Evolutionary conservation across 768 basidiomycete species (phyloP).

Genomic region (Austroboletus eburneus): DNA sequence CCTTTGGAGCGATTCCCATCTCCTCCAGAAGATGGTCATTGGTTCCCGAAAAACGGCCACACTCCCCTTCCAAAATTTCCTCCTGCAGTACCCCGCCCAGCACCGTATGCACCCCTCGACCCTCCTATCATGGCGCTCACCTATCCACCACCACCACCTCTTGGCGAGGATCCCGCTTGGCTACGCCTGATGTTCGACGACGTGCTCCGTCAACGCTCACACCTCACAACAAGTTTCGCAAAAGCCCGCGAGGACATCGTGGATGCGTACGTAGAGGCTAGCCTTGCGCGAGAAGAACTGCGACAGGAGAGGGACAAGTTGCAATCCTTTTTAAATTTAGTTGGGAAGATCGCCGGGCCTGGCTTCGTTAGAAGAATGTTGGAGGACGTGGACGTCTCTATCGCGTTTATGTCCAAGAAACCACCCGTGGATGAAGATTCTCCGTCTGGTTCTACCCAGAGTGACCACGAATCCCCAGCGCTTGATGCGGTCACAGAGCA

Average conservation of each 20-base stretch:
- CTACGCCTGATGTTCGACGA: constrained; percentile 24
- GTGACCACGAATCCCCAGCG: too few species aligned
- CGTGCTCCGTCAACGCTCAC: constrained; percentile 22
- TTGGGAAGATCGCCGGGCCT: constrained; percentile 22
- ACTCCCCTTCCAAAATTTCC: constrained; percentile 17
- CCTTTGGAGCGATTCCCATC: constrained; percentile 27
- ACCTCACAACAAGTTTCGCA: constrained; percentile 15
- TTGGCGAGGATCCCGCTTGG: constrained; percentile 26
- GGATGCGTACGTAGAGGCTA: constrained; percentile 24
- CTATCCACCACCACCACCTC: constrained; percentile 27
- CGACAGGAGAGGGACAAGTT: constrained; percentile 18
- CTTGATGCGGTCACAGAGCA: too few species aligned
- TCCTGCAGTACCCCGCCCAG: too few species aligned
- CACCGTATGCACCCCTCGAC: too few species aligned
- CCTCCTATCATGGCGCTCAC: constrained; percentile 27
- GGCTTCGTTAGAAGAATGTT: constrained; percentile 28
- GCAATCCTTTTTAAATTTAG: constrained; percentile 23
- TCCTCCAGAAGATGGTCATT: constrained; percentile 25
- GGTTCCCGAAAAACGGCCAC: constrained; percentile 21
- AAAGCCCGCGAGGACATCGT: constrained; percentile 14
- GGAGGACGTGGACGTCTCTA: constrained; percentile 12
- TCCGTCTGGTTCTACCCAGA: too few species aligned
- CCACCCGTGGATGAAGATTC: too few species aligned
- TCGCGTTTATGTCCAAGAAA: constrained; percentile 13
- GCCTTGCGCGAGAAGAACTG: constrained; percentile 22